Evolutionary conservation across 176 grass and related monocot genomes (phyloP).

Genomic region (Cenchrus fungigraminus): DNA sequence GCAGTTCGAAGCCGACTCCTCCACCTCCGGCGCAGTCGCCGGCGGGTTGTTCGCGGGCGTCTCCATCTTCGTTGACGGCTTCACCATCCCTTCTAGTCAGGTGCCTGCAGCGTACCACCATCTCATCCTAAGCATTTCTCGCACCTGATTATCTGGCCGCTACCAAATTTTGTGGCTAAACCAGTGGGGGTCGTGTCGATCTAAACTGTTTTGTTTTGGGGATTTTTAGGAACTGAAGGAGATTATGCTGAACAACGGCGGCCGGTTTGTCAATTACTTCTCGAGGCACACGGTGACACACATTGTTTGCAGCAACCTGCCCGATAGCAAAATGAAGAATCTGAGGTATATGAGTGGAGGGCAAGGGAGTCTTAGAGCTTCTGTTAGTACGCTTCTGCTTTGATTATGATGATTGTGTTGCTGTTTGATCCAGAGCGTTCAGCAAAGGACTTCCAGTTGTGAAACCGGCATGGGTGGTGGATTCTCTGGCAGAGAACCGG

Average conservation of each 20-base stretch:
- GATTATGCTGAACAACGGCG: slow-evolving; percentile 90
- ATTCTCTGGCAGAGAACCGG: slow-evolving; percentile 73
- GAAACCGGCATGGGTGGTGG: slow-evolving; percentile 86
- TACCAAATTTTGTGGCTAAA: neutral
- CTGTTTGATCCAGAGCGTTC: slow-evolving; percentile 67
- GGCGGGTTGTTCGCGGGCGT: slow-evolving; percentile 59
- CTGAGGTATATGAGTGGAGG: slow-evolving; percentile 57
- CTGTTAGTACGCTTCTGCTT: neutral
- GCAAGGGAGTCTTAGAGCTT: neutral
- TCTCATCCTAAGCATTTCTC: neutral
- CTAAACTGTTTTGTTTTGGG: neutral
- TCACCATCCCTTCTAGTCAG: slow-evolving; percentile 71
- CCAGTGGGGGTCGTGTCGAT: neutral
- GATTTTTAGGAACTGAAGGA: slow-evolving; percentile 74
- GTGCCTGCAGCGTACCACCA: neutral
- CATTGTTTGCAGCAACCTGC: slow-evolving; percentile 80
- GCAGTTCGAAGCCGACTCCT: slow-evolving; percentile 60
- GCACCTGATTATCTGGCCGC: too few species aligned
- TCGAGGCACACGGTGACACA: slow-evolving; percentile 78
- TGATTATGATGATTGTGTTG: neutral
- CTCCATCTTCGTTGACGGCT: slow-evolving; percentile 73
- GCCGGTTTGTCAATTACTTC: slow-evolving; percentile 91
- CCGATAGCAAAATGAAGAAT: slow-evolving; percentile 83
- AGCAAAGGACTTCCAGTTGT: slow-evolving; percentile 76
- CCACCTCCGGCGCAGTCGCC: slow-evolving; percentile 4